Percentiles rank a stretch among this genome's conserved stretches.
phyloP scores from a whole-genome alignment of 2,329 filamentous ascomycete species.

The Nigrospora oryzae region DNA sequence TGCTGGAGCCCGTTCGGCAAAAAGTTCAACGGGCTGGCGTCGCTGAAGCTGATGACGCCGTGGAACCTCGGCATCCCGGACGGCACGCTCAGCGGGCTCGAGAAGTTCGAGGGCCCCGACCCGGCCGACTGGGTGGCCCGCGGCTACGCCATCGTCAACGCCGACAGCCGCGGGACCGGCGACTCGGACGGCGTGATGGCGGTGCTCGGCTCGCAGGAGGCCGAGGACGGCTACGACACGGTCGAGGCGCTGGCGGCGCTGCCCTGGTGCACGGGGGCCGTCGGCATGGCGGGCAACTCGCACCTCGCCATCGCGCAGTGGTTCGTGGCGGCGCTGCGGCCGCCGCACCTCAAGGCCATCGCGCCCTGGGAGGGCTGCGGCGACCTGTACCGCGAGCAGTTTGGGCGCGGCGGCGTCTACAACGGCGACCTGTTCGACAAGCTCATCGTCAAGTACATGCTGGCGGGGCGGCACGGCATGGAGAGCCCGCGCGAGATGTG shows the following conservation, averaged over 20 bases:
- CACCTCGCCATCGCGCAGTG: conserved; percentile 14
- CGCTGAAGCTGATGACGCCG: conserved; percentile 7
- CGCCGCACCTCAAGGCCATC: conserved; percentile 8
- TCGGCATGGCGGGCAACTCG: conserved; percentile 16
- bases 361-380: conserved; percentile 11
- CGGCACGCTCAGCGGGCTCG: conserved; percentile 5
- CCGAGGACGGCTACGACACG: conserved; percentile 15
- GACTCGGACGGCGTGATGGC: conserved; percentile 12
- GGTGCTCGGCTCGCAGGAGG: conserved; percentile 12
- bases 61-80: conserved; percentile 8
- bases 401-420: conserved; percentile 11
- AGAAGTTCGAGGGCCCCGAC: conserved; percentile 14
- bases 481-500: conserved; percentile 8
- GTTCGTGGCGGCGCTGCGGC: conserved; percentile 11
- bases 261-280: conserved; percentile 13
- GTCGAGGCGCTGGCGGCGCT: conserved; percentile 12
- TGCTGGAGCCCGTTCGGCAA: conserved; percentile 14
- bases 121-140: conserved; percentile 12
- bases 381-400: conserved; percentile 15
- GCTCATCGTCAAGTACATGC: conserved; percentile 5
- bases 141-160: conserved; percentile 17
- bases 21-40: conserved; percentile 9
- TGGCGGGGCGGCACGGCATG: conserved; percentile 3
- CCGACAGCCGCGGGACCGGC: conserved; percentile 11
- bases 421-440: conserved; percentile 9